phyloP scores from a whole-genome alignment of 345 rosid species.

The Bruguiera parviflora region DNA sequence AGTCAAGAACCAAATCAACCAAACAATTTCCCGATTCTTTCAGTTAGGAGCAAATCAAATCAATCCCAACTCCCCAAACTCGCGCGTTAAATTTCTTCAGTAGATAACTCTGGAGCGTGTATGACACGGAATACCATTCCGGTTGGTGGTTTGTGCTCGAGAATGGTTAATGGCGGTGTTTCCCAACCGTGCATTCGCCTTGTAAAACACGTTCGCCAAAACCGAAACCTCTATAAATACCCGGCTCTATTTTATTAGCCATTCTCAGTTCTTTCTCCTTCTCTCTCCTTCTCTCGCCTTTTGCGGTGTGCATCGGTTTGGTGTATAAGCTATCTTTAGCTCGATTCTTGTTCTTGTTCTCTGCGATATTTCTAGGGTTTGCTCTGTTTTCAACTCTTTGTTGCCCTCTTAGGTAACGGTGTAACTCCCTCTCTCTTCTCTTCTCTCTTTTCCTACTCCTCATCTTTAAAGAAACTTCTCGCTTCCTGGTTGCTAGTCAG shows the following conservation, averaged over 20 bases:
- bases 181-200: slow-evolving; percentile 30
- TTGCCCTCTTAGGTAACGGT: neutral
- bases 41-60: slow-evolving; percentile 14
- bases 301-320: slow-evolving; percentile 8
- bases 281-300: neutral
- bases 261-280: neutral
- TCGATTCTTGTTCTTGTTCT: slow-evolving; percentile 34
- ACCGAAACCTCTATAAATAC: slow-evolving; percentile 31
- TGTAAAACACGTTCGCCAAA: slow-evolving; percentile 26
- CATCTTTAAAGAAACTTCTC: neutral
- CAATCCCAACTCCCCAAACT: neutral
- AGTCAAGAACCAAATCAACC: neutral
- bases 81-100: slow-evolving; percentile 3
- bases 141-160: no score
- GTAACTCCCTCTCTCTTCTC: neutral
- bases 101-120: slow-evolving; percentile 1
- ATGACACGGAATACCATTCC: neutral
- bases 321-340: slow-evolving; percentile 15
- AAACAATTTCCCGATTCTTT: slow-evolving; percentile 12
- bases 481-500: neutral
- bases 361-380: slow-evolving; percentile 28
- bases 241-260: neutral
- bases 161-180: slow-evolving; percentile 8
- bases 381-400: no score
- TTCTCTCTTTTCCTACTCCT: neutral